Base-by-base conservation (phyloP, 2,329 filamentous ascomycete genomes). In the Penicillium expansum region DNA sequence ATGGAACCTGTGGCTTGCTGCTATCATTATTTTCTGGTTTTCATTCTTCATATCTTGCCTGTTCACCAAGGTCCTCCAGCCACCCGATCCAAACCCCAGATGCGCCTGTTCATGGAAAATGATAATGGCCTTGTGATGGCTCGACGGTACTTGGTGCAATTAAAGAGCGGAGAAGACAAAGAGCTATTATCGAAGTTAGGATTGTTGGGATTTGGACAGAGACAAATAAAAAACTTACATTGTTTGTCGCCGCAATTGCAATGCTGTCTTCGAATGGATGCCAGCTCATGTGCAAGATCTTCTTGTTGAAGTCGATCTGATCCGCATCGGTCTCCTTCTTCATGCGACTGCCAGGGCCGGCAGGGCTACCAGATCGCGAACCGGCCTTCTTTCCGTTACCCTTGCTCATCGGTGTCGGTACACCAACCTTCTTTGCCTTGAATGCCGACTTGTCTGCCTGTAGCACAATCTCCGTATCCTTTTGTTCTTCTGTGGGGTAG, bases 261-360 rank as follows among this genome's bases (percentile, higher is more conserved):
- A 99, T 99, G 80, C 93, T 97, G 79, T 99, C 93, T 79, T 99
- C 94, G 70, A 95, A 97, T 48, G 94, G 94, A 86, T 99, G 94
- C 94, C 94, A 99, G 79, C 93, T 97, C 94, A 99, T 99, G 76
- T 99, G 94, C 73, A 99, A 76, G 69, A 99, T 99, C 85, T 99
- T 99, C 85, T 97, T 99, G 84, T 97, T 97, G 79, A 97, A 99
- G 77, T 99, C 94, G 76, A 97, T 97, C 80, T 97, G 93, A 76
- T 99, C 93, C 57, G 94, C 94, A 76, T 99, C 94, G 52, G 94
- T 99, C 81, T 99, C 94, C 80, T 97, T 97, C 71, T 92, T 88
- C 94, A 99, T 97, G 68, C 94, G 86, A 73, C 94, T 91, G 56
- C 91, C 92, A 71, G 92, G 90, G 43, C 88, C 89, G 33, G 90